phyloP scores from a whole-genome alignment of 176 grass and related monocot species.

The Raddia guianensis region DNA sequence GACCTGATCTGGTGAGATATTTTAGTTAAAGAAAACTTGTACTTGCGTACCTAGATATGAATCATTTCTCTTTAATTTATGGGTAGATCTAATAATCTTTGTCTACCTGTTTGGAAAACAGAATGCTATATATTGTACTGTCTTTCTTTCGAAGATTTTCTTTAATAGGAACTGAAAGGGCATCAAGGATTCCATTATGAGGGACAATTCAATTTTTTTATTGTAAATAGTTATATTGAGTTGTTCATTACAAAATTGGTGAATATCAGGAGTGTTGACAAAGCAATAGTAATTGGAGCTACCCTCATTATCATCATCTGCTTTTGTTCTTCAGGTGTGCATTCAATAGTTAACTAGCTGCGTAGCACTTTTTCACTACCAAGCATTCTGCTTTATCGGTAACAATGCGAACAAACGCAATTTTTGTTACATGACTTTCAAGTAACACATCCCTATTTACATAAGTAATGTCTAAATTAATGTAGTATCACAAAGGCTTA shows the following conservation, averaged over 20 bases:
- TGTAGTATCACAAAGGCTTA: too few species aligned
- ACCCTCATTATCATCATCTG: conserved; percentile 95
- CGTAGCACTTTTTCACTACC: background rate
- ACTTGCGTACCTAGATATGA: background rate
- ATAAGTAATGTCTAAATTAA: too few species aligned
- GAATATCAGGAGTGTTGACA: conserved; percentile 94
- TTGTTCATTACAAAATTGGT: conserved; percentile 32
- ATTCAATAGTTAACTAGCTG: background rate
- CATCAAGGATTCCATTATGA: conserved; percentile 1
- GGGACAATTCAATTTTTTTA: conserved; percentile 3
- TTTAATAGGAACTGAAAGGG: background rate
- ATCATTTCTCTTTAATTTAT: background rate
- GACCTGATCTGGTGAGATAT: conserved; percentile 76
- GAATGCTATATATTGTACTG: background rate
- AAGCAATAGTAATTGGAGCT: conserved; percentile 97
- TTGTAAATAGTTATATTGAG: background rate
- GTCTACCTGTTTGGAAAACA: background rate
- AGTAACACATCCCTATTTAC: too few species aligned
- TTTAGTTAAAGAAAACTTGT: background rate
- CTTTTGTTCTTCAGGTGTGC: conserved; percentile 97
- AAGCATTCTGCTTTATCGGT: background rate
- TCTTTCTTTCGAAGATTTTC: background rate
- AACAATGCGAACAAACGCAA: background rate
- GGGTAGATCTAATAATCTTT: background rate
- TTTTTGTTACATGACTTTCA: conserved; percentile 7